phyloP scores from a whole-genome alignment of 371 early-diverging fungal species.

The Mucor circinelloides region DNA sequence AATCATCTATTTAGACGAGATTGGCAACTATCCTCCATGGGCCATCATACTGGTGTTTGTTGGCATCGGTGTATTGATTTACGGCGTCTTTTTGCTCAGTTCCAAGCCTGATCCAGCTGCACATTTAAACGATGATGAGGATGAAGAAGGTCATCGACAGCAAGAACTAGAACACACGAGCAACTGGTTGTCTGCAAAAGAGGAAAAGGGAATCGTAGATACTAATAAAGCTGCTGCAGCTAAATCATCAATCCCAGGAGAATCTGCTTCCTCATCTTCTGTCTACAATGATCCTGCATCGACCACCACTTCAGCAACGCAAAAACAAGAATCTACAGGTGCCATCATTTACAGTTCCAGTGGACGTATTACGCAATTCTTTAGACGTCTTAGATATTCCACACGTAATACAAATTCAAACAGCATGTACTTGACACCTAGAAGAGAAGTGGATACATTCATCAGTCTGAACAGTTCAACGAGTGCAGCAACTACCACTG shows the following conservation, averaged over 20 bases:
- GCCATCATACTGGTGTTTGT: conserved; percentile 56
- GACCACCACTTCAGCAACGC: neutral
- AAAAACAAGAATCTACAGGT: neutral
- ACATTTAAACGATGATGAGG: conserved; percentile 23
- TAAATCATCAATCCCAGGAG: conserved; percentile 5
- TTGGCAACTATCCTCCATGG: conserved; percentile 63
- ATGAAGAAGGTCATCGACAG: conserved; percentile 3
- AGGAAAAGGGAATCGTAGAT: conserved; percentile 25
- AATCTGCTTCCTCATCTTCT: conserved; percentile 1
- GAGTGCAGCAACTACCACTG: neutral
- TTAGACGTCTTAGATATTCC: neutral
- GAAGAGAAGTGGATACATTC: conserved; percentile 19
- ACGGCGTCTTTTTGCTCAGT: conserved; percentile 58
- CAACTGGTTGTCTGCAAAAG: conserved; percentile 36
- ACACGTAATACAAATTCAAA: neutral
- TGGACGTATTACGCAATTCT: neutral
- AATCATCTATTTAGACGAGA: conserved; percentile 63
- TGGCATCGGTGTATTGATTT: conserved; percentile 61
- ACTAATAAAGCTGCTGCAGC: neutral
- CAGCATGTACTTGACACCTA: neutral
- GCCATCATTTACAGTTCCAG: neutral
- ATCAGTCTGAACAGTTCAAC: conserved; percentile 22
- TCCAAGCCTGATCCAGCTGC: conserved; percentile 58
- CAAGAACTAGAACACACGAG: conserved; percentile 3
- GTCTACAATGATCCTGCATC: neutral